phyloP scores from a whole-genome alignment of 345 rosid genomes.

The Punica granatum region DNA sequence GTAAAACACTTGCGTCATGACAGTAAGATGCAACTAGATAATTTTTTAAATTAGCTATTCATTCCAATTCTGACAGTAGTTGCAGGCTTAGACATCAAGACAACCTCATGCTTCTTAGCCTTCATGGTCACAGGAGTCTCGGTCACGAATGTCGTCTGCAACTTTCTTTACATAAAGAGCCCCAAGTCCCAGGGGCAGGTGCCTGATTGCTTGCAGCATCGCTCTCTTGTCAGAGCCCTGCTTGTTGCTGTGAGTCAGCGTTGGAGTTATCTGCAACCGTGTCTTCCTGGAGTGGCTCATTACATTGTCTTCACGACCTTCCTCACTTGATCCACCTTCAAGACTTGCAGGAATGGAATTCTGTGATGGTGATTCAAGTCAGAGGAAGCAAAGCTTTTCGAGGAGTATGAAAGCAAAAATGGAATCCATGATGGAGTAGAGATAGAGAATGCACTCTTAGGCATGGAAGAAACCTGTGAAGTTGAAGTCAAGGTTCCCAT shows the following conservation, averaged over 20 bases:
- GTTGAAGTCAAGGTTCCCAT: conserved; percentile 46
- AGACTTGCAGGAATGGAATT: conserved; percentile 63
- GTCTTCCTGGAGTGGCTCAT: conserved; percentile 82
- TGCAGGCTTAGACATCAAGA: conserved; percentile 64
- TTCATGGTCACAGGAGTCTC: conserved; percentile 94
- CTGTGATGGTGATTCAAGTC: conserved; percentile 57
- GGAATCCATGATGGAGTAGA: too few relatives aligned
- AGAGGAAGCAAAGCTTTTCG: conserved; percentile 23
- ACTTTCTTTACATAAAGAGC: too few relatives aligned
- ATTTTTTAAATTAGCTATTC: too few relatives aligned
- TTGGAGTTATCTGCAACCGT: conserved; percentile 67
- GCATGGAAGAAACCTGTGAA: conserved; percentile 23
- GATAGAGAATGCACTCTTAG: too few relatives aligned
- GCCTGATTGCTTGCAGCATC: conserved; percentile 47
- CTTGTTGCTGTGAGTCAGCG: conserved; percentile 82
- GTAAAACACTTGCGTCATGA: too few relatives aligned
- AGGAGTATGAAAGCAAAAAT: too few relatives aligned
- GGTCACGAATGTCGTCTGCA: conserved; percentile 53
- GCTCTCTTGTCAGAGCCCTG: too few relatives aligned
- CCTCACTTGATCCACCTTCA: conserved; percentile 66
- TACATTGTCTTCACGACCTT: conserved; percentile 54
- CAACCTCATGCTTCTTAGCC: conserved; percentile 73
- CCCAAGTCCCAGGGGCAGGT: conserved; percentile 33
- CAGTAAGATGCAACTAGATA: too few relatives aligned
- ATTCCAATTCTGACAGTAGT: conserved; percentile 65